These are phyloP conservation scores for Tritrichomonas foetus DNA, from an alignment of 208 protist genomes.

Conservation along the genomic window DNA sequence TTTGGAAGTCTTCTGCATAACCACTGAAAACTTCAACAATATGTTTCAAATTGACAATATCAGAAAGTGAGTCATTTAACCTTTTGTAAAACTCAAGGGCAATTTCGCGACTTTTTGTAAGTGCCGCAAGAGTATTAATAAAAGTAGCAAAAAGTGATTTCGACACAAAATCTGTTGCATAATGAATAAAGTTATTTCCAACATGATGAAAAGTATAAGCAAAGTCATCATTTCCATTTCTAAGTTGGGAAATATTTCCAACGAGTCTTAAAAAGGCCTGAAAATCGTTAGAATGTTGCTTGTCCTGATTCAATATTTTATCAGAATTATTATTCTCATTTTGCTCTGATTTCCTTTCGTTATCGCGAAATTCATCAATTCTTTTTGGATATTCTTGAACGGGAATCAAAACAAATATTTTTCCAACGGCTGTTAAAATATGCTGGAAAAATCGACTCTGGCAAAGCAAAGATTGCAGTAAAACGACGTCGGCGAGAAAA, in stretches of 20 bases:
- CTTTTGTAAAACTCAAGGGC: not conserved
- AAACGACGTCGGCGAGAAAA: not conserved
- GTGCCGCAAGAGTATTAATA: not conserved
- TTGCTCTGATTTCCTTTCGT: not conserved
- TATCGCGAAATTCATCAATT: not conserved
- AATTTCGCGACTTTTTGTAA: not conserved
- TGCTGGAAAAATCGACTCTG: not conserved
- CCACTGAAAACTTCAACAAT: not conserved
- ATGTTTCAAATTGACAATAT: not conserved
- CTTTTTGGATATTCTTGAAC: not conserved
- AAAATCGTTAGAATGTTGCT: not conserved
- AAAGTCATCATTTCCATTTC: slow-evolving; percentile 5
- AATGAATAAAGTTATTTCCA: not conserved
- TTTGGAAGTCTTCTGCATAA: not conserved
- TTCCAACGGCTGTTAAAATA: not conserved
- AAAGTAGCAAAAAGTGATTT: not conserved
- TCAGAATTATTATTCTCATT: too few species aligned
- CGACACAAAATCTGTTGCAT: not conserved
- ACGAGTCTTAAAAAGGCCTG: not conserved
- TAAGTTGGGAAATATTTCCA: not conserved
- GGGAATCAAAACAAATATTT: not conserved
- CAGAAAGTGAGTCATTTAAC: not conserved
- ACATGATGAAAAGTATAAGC: not conserved
- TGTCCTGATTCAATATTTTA: not conserved
- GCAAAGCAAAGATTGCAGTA: not conserved